Evolutionary conservation across 1,284 basidiomycete species (phyloP).

Genomic region (Sanghuangporus baumii): DNA sequence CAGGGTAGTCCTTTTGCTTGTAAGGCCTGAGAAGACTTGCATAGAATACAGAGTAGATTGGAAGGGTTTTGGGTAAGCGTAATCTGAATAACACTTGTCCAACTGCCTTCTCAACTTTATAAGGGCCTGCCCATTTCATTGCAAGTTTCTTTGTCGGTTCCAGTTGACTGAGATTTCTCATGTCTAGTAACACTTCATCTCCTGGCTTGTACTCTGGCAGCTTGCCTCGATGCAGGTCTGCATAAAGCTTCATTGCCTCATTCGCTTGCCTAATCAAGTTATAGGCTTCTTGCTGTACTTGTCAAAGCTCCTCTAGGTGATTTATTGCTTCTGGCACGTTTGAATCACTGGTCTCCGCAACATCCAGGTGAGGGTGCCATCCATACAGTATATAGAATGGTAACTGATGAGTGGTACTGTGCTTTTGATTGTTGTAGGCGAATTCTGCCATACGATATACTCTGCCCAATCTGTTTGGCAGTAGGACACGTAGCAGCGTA

Average conservation of each 20-base stretch:
- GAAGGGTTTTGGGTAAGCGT: no score
- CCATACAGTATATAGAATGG: not conserved
- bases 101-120: no score
- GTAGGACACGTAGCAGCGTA: conserved; percentile 20
- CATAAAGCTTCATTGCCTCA: conserved; percentile 21
- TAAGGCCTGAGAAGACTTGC: no score
- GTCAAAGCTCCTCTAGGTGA: not conserved
- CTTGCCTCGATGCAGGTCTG: conserved; percentile 19
- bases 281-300: not conserved
- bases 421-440: conserved; percentile 14
- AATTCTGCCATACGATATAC: conserved; percentile 23
- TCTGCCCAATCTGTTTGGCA: conserved; percentile 28
- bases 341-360: not conserved
- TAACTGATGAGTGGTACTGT: not conserved
- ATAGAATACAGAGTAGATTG: no score
- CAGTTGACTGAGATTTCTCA: no score
- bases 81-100: no score
- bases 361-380: not conserved
- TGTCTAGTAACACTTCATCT: no score
- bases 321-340: not conserved
- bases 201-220: not conserved
- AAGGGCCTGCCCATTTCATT: no score
- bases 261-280: conserved; percentile 16
- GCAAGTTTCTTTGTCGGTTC: no score
- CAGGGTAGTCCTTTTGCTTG: no score